phyloP scores from a whole-genome alignment of 345 rosid species.

The Populus deltoides region DNA sequence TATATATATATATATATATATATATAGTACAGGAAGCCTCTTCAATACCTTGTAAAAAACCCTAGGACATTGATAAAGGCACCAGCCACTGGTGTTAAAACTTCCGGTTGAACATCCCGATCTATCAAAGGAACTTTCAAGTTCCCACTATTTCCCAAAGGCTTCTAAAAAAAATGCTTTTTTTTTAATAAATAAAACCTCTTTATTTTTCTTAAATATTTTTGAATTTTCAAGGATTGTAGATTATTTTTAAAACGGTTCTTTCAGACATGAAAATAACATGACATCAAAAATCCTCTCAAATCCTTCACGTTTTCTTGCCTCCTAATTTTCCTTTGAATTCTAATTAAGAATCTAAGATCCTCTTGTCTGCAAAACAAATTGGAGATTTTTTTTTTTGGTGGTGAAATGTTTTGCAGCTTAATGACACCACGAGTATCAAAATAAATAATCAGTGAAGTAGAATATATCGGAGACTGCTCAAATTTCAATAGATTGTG shows the following conservation, averaged over 20 bases:
- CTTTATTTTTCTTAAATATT: too few relatives aligned
- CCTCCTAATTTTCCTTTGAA: not conserved
- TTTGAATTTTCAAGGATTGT: too few relatives aligned
- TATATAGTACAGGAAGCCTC: too few relatives aligned
- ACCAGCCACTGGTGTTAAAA: too few relatives aligned
- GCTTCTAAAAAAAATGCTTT: too few relatives aligned
- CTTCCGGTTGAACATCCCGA: not conserved
- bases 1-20: too few relatives aligned
- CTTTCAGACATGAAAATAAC: not conserved
- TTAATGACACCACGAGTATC: not conserved
- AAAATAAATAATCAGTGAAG: not conserved
- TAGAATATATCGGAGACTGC: not conserved
- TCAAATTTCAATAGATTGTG: not conserved
- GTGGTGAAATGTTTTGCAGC: not conserved
- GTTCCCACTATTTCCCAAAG: too few relatives aligned
- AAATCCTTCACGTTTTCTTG: not conserved
- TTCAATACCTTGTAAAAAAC: too few relatives aligned
- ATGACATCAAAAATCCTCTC: not conserved
- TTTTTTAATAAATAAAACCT: too few relatives aligned
- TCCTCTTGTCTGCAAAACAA: too few relatives aligned
- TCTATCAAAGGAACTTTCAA: not conserved
- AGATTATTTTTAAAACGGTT: too few relatives aligned
- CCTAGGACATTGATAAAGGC: not conserved
- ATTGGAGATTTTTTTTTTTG: not conserved
- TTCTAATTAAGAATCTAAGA: too few relatives aligned